Evolutionary conservation across 306 rosid species (phyloP), one percentile per base, ranked within the genome.

Genomic region (Vigna mungo): DNA sequence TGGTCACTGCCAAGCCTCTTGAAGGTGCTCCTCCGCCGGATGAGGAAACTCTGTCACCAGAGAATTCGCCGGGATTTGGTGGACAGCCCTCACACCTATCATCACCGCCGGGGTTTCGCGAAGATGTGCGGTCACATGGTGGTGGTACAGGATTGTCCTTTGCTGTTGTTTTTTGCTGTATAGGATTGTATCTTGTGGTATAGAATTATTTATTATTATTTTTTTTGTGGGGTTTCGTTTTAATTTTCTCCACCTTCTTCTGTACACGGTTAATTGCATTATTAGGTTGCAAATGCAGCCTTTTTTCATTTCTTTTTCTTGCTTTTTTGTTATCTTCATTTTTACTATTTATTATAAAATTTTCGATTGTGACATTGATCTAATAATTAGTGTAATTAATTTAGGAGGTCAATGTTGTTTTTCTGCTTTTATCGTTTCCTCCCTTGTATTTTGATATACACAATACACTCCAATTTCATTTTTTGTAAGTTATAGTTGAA

Each of bases 131-230:
- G 74, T 91, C 98, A 1, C 76, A 47, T 62, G 60, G n/a, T 46
- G 58, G 16, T 56, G 79, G 86, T 56, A 25, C 2, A 25, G 27
- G 27, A n/a, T 43, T 70, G 80, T 74, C 82, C 20, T 84, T 84
- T 21, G 49, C 75, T 76, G 14, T 87, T 71, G 5, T 84, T 82
- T 59, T 88, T 62, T 86, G 86, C 75, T 92, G 93, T 91, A 90
- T 90, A 91, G 96, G 76, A 85, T 79, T 91, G 92, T 89, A 84
- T 85, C 30, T 96, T 87, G 58, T 78, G 85, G 87, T 91, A 91
- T 86, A 93, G 86, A 77, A 80, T 89, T 74, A 78, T 21, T 68
- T 14, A 47, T 74, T 60, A 41, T 83, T 80, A 58, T 80, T 70
- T 86, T 85, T 78, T 78, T 82, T 69, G 56, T 78, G 86, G 90